phyloP scores from a whole-genome alignment of 2,329 filamentous ascomycete genomes.

The Cytospora paraplurivora region DNA sequence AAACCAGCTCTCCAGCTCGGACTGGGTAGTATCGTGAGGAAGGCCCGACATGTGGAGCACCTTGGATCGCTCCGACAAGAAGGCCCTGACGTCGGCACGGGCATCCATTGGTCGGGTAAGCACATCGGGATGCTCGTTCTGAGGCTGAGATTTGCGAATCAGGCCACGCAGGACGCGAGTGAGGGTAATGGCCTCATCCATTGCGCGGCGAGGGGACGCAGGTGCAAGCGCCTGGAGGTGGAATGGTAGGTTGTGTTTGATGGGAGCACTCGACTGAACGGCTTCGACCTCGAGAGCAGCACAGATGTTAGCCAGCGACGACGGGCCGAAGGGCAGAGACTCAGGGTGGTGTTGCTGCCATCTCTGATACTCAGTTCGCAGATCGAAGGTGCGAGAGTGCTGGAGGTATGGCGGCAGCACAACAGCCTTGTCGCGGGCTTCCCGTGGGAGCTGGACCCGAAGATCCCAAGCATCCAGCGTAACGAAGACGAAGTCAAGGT shows the following conservation, averaged over 20 bases:
- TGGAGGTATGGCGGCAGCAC: conserved; percentile 95
- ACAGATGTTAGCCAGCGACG: conserved; percentile 95
- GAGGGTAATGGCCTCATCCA: conserved; percentile 96
- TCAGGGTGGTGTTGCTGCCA: conserved; percentile 99
- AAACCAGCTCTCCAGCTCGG: conserved; percentile 98
- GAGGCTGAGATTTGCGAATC: conserved; percentile 93
- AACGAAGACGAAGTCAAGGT: conserved; percentile 96
- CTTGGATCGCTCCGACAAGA: conserved; percentile 94
- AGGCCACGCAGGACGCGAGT: conserved; percentile 89
- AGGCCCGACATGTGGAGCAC: conserved; percentile 97
- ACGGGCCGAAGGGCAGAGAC: conserved; percentile 93
- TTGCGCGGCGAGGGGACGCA: conserved; percentile 90
- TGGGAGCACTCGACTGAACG: conserved; percentile 94
- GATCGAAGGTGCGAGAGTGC: conserved; percentile 95
- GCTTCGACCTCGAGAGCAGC: conserved; percentile 97
- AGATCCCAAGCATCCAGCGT: conserved; percentile 98
- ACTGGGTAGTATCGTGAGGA: conserved; percentile 97
- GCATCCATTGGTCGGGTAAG: conserved; percentile 95
- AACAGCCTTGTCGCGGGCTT: conserved; percentile 97
- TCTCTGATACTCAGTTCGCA: conserved; percentile 95
- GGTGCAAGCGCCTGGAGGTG: conserved; percentile 95
- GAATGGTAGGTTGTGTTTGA: conserved; percentile 98
- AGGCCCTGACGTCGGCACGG: conserved; percentile 91
- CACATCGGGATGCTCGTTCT: conserved; percentile 92
- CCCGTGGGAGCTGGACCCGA: conserved; percentile 92